Percentiles rank a stretch among this genome's conserved stretches.
phyloP scores from a whole-genome alignment of 2,329 filamentous ascomycete genomes.

The Decorospora gaudefroyi region DNA sequence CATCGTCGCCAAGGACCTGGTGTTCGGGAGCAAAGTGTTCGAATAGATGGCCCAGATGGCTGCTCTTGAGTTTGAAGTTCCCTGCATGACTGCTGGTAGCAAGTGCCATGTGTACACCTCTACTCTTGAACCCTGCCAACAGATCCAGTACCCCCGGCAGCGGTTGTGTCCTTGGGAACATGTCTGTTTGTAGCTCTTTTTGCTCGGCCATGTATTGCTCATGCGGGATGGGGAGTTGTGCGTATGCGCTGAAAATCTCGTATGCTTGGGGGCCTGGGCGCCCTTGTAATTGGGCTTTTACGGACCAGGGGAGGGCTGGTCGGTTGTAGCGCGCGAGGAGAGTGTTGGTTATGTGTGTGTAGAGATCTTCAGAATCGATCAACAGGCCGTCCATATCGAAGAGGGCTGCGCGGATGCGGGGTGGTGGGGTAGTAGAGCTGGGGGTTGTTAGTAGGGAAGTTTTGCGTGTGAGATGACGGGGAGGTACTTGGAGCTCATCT shows the following conservation, averaged over 20 bases:
- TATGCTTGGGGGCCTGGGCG: slow-evolving; percentile 62
- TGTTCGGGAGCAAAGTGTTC: slow-evolving; percentile 70
- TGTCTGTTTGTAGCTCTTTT: slow-evolving; percentile 65
- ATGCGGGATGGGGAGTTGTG: slow-evolving; percentile 74
- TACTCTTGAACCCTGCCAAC: slow-evolving; percentile 63
- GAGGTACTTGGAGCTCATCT: slow-evolving; percentile 26
- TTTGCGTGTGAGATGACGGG: not conserved
- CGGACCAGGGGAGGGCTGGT: slow-evolving; percentile 81
- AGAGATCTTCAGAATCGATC: slow-evolving; percentile 89
- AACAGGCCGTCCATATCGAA: slow-evolving; percentile 99
- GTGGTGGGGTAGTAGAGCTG: slow-evolving; percentile 51
- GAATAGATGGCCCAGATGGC: slow-evolving; percentile 58
- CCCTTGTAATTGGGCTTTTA: slow-evolving; percentile 87
- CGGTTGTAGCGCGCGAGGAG: slow-evolving; percentile 75
- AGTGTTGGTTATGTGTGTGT: slow-evolving; percentile 81
- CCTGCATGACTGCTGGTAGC: slow-evolving; percentile 75
- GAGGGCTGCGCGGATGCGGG: slow-evolving; percentile 84
- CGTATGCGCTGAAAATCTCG: slow-evolving; percentile 77
- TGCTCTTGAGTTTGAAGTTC: slow-evolving; percentile 79
- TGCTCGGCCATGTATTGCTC: slow-evolving; percentile 69
- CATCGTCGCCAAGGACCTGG: slow-evolving; percentile 83
- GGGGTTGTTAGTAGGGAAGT: not conserved
- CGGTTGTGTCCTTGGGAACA: slow-evolving; percentile 75
- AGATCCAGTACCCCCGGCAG: slow-evolving; percentile 77
- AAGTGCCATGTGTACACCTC: slow-evolving; percentile 76